phyloP scores from a whole-genome alignment of 257 asterid genomes.

The Jacaranda mimosifolia region DNA sequence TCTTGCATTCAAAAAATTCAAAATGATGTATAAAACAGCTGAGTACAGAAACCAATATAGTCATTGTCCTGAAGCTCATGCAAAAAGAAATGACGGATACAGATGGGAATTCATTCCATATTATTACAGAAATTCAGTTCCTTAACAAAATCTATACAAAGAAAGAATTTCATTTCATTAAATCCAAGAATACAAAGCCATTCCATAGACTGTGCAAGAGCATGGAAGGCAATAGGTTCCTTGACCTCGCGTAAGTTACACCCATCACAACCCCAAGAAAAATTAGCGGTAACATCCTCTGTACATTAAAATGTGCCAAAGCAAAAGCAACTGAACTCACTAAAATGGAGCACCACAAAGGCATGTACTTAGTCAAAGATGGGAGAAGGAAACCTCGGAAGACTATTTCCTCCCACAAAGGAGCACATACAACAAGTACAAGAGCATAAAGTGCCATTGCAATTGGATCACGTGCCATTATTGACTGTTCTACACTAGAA shows the following conservation, averaged over 20 bases:
- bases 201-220: conserved; percentile 95
- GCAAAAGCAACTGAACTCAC: conserved; percentile 91
- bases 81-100: not conserved
- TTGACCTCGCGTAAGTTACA: conserved; percentile 76
- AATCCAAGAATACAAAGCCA: conserved; percentile 89
- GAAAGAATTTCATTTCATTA: conserved; percentile 68
- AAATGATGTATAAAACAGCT: too few relatives aligned
- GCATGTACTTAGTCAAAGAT: conserved; percentile 93
- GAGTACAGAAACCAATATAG: too few relatives aligned
- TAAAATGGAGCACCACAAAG: conserved; percentile 88
- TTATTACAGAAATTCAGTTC: not conserved
- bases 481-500: conserved; percentile 86
- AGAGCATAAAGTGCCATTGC: conserved; percentile 87
- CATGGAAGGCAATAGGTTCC: conserved; percentile 85
- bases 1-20: too few relatives aligned
- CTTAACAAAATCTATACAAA: not conserved
- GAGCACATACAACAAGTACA: conserved; percentile 92
- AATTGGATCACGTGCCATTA: conserved; percentile 86
- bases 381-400: conserved; percentile 95
- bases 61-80: not conserved
- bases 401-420: conserved; percentile 93
- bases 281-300: conserved; percentile 85
- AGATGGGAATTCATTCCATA: not conserved
- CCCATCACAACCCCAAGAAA: conserved; percentile 99
- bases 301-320: conserved; percentile 93